A percentile compares a stretch with the other conserved stretches of the same genome.
These are phyloP conservation scores for Ailanthus altissimus DNA, from an alignment of 345 rosid species.

Conservation along the genomic window DNA sequence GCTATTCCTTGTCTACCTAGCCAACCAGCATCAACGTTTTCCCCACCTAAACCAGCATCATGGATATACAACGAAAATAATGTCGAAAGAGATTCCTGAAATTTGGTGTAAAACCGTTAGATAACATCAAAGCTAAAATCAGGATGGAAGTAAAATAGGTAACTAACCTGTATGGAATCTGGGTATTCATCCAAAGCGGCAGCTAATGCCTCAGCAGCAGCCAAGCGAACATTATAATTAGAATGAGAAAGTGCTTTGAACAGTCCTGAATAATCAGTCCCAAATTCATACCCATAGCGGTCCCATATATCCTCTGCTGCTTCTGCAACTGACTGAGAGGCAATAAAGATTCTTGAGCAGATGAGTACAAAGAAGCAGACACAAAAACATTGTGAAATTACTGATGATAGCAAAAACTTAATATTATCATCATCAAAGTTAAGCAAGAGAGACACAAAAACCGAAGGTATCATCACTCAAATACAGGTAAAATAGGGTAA, in stretches of 20 bases:
- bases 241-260: conserved; percentile 83
- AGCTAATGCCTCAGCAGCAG: conserved; percentile 97
- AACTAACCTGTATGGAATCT: conserved; percentile 71
- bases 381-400: not conserved
- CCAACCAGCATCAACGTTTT: conserved; percentile 79
- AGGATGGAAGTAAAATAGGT: conserved; percentile 20
- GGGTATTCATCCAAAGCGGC: conserved; percentile 95
- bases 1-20: conserved; percentile 94
- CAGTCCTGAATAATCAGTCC: conserved; percentile 89
- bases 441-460: not conserved
- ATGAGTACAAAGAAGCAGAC: conserved; percentile 3
- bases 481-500: not conserved
- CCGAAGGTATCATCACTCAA: not conserved
- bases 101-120: conserved; percentile 28
- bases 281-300: conserved; percentile 82
- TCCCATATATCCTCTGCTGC: conserved; percentile 96
- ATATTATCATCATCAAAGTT: not conserved
- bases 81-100: conserved; percentile 87
- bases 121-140: conserved; percentile 16
- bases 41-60: conserved; percentile 60
- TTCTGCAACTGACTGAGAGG: conserved; percentile 78
- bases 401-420: not conserved
- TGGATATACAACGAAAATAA: conserved; percentile 86
- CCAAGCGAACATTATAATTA: conserved; percentile 80
- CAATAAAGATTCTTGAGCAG: conserved; percentile 11